A percentile compares a stretch with the other conserved stretches of the same genome.
Evolutionary conservation across 2,329 filamentous ascomycete species (phyloP).

Genomic region (Apiospora phragmitis): DNA sequence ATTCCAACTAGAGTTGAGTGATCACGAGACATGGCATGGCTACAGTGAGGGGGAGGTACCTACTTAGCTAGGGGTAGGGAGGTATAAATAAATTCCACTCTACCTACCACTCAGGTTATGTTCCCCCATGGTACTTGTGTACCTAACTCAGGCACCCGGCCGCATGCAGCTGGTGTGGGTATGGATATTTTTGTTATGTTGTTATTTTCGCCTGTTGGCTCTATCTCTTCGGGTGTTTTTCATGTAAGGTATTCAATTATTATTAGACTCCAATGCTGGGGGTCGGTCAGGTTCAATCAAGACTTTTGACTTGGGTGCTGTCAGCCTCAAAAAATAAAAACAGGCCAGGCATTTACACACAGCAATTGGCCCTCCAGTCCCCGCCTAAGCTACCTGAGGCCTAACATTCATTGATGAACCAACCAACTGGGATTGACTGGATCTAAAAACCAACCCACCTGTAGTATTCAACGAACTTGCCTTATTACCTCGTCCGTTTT

Average conservation of each 20-base stretch:
- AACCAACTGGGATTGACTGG: slow-evolving; percentile 1
- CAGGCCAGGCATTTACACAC: background rate
- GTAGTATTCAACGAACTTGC: background rate
- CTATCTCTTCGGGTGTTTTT: background rate
- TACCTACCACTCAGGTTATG: background rate
- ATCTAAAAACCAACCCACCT: background rate
- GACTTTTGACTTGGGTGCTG: background rate
- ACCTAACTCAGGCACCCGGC: background rate
- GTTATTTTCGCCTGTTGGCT: background rate
- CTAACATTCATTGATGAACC: background rate
- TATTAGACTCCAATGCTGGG: no score
- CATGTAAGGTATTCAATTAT: no score
- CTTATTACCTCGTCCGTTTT: background rate
- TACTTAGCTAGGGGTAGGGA: background rate
- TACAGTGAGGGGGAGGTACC: background rate
- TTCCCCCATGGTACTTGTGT: background rate
- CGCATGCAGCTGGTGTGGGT: background rate
- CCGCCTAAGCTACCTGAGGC: background rate
- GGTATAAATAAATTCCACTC: background rate
- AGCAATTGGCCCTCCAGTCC: background rate
- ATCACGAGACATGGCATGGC: slow-evolving; percentile 3
- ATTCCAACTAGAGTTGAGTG: background rate
- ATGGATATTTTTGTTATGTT: background rate
- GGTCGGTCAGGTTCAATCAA: no score
- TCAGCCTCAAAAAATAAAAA: background rate